phyloP scores from a whole-genome alignment of 441 rosid genomes.

The Syzygium malaccense region DNA sequence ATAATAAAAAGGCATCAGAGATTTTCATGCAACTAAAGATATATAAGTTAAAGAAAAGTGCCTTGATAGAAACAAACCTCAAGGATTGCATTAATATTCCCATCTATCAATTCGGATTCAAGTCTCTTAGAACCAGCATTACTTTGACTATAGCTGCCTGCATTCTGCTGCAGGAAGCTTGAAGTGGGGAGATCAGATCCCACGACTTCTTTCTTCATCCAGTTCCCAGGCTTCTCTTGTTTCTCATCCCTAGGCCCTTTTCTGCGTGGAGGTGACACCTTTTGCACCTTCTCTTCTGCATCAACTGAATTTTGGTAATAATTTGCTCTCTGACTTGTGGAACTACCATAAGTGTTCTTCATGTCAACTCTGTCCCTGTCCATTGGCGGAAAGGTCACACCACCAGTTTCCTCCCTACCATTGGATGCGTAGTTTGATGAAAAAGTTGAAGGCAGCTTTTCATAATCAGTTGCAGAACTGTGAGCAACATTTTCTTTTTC shows the following conservation, averaged over 20 bases:
- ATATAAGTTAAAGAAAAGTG: background rate
- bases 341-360: slow-evolving; percentile 37
- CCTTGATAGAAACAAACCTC: slow-evolving; percentile 43
- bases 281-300: slow-evolving; percentile 69
- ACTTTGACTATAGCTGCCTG: slow-evolving; percentile 26
- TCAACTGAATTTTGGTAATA: slow-evolving; percentile 45
- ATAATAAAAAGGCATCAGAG: background rate
- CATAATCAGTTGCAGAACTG: slow-evolving; percentile 32
- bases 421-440: slow-evolving; percentile 34
- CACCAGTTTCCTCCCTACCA: slow-evolving; percentile 50
- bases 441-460: slow-evolving; percentile 38
- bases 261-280: slow-evolving; percentile 79
- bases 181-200: slow-evolving; percentile 42
- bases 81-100: slow-evolving; percentile 71
- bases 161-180: slow-evolving; percentile 34
- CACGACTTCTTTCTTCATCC: slow-evolving; percentile 41
- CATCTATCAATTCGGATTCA: slow-evolving; percentile 58
- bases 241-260: slow-evolving; percentile 77
- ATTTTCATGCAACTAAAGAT: background rate
- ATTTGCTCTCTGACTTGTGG: slow-evolving; percentile 39
- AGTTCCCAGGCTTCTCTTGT: slow-evolving; percentile 50
- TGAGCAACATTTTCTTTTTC: slow-evolving; percentile 51
- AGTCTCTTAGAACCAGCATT: slow-evolving; percentile 31
- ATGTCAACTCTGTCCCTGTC: slow-evolving; percentile 56
- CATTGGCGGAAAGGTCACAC: slow-evolving; percentile 29